Conservation (phyloP, 495 filamentous ascomycete genomes). For the Xylaria grammica region DNA sequence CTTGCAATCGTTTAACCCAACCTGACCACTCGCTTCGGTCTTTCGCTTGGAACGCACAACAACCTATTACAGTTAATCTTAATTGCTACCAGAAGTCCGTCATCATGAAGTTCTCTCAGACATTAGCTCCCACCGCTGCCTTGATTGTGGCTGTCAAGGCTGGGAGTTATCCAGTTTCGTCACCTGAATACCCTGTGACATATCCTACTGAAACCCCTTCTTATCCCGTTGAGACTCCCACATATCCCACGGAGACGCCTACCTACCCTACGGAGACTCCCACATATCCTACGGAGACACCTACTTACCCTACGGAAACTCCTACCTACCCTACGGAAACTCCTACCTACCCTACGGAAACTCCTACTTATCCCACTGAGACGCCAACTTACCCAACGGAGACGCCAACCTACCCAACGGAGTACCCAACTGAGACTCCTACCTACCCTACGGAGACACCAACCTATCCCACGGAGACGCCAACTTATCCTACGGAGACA, state of each 20-base stretch:
- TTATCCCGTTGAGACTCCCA: constrained; percentile 17
- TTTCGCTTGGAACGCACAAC: constrained; percentile 20
- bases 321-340: constrained; percentile 24
- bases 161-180: constrained; percentile 26
- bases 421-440: constrained; percentile 18
- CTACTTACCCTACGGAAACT: constrained; percentile 23
- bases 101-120: constrained; percentile 45
- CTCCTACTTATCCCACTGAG: constrained; percentile 24
- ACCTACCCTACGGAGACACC: constrained; percentile 5
- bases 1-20: constrained; percentile 36
- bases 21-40: constrained; percentile 30
- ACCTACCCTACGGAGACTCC: neutral
- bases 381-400: neutral
- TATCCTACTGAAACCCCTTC: constrained; percentile 20
- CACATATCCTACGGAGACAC: neutral
- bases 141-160: constrained; percentile 40
- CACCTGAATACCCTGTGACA: constrained; percentile 25
- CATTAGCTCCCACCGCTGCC: constrained; percentile 42
- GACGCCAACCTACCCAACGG: constrained; percentile 2
- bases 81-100: constrained; percentile 23
- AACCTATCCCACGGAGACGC: constrained; percentile 13
- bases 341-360: constrained; percentile 26
- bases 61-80: constrained; percentile 21
- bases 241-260: constrained; percentile 22
- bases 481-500: constrained; percentile 24